Evolutionary conservation across 441 rosid species (phyloP), one percentile per base, ranked within the genome.

Genomic region (Geranium incanum): DNA sequence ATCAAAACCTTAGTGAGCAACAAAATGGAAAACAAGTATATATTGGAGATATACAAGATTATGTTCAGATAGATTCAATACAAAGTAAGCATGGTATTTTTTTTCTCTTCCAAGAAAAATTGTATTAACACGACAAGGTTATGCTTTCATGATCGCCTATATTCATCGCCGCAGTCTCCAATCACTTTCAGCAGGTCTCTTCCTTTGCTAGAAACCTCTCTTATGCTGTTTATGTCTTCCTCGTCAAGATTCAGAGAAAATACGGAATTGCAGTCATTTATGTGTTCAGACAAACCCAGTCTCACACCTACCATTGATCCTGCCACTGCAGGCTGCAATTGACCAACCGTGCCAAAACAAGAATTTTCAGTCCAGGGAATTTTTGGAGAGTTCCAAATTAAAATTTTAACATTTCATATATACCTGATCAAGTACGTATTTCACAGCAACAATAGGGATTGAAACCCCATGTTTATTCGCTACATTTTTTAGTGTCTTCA

Each of bases 161-260:
- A 88, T 81, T 94, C 99, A 39, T 91, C 99, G 36, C 99, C 99
- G 65, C 97, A 92, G 70, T 92, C 99, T 43, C 99, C 99, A 12
- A 94, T 94, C 78, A 87, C 90, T 84, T 78, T 76, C 55, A 90
- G 83, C 66, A 94, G 82, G 83, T 92, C 86, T 74, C 85, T 94
- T 45, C 99, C 94, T 72, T 79, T 81, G 41, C 70, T 76, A 1
- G 91, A 76, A 74, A 85, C 86, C 67, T 77, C 79, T 72, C 73
- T 71, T 52, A 77, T 77, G 67, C 76, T 72, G 63, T 48, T 65
- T 43, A 65, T 23, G 41, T 77, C 79, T 72, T 77, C 79, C 52
- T 72, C 74, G 1, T 90, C 99, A 41, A 94, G 91, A 57, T 75
- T 85, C 45, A 91, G 78, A 0, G 95, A 86, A 80, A 94, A 91